These are phyloP conservation scores for Allium cepa DNA, from an alignment of 106 monocot species.

Conservation along the genomic window DNA sequence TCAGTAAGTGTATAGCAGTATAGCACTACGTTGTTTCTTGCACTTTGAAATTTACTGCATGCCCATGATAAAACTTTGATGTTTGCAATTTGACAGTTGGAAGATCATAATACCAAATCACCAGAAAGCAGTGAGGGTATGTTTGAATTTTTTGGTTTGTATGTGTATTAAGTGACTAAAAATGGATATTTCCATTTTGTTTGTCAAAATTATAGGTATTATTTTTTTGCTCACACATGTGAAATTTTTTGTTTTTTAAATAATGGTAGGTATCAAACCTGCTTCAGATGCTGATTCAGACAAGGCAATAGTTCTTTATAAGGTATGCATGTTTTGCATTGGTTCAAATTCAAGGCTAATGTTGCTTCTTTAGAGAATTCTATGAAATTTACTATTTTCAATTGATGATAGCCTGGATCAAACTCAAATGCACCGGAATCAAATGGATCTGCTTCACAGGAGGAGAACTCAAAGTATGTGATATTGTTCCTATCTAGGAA, in stretches of 20 bases:
- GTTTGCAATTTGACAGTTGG: conserved; percentile 22
- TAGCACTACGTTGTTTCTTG: not conserved
- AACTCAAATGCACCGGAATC: conserved; percentile 29
- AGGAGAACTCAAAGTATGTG: conserved; percentile 68
- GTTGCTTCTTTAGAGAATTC: not conserved
- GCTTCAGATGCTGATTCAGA: conserved; percentile 20
- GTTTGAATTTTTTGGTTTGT: not conserved
- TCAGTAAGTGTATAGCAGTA: conserved; percentile 19
- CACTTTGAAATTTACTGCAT: not conserved
- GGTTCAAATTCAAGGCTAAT: not conserved
- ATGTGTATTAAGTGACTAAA: not conserved
- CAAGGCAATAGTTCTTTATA: conserved; percentile 49
- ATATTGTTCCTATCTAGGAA: not conserved
- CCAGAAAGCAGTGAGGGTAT: conserved; percentile 19
- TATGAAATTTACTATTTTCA: conserved; percentile 6
- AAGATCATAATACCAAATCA: conserved; percentile 31
- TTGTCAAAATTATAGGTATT: too few species aligned
- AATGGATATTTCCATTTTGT: not conserved
- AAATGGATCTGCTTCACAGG: conserved; percentile 31
- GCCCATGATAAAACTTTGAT: not conserved
- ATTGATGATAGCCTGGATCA: conserved; percentile 40
- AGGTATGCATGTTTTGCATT: conserved; percentile 26
- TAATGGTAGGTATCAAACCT: conserved; percentile 33
- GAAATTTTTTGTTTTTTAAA: not conserved
- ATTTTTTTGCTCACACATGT: too few species aligned